Base-by-base conservation (phyloP, 192 early-diverging fungal genomes). In the Coemansia sp. region DNA sequence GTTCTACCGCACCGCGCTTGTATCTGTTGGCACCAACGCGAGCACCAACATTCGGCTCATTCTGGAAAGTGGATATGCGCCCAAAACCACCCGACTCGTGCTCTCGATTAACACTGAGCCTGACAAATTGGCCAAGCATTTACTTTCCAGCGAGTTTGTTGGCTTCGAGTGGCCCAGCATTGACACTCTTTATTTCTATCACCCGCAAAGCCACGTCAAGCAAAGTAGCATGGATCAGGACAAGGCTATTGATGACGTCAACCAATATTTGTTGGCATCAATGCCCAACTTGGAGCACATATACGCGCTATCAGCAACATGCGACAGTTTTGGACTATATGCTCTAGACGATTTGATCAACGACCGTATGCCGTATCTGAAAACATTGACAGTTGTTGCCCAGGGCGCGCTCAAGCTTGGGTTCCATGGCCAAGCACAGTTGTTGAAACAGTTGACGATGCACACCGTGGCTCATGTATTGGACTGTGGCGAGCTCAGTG, bases 261-360 rank as follows among this genome's bases (percentile, higher is more conserved):
- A 74, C 48, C 31, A 48, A 6, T 49, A 39, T n/a, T 6, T 79
- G 67, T 27, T 54, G 0, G 37, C 17, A 21, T 60, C 71, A 12
- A 29, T 74, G 50, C 77, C 77, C 0, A 31, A 14, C 27, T 25
- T 79, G 6, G 17, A 26, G 3, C 43, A 57, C 5, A 63, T 79
- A 16, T 48, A 22, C n/a, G 71, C 77, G 1, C 27, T 79, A 45
- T 74, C 71, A 4, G 64, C 61, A 6, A 70, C 59, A 5, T 37
- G 57, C 31, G 77, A 79, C 19, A 79, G 77, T 68, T 79, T 74
- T 62, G 77, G 71, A 0, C 53, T 79, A 38, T 79, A 66, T 57
- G 56, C 57, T 1, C 50, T 79, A n/a, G 77, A 79, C 29, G 77
- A 73, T 17, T 56, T 79, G 59, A 62, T 79, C 12, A 29, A 52